Evolutionary conservation across 768 basidiomycete species (phyloP).

Genomic region (Suillus subaureus): DNA sequence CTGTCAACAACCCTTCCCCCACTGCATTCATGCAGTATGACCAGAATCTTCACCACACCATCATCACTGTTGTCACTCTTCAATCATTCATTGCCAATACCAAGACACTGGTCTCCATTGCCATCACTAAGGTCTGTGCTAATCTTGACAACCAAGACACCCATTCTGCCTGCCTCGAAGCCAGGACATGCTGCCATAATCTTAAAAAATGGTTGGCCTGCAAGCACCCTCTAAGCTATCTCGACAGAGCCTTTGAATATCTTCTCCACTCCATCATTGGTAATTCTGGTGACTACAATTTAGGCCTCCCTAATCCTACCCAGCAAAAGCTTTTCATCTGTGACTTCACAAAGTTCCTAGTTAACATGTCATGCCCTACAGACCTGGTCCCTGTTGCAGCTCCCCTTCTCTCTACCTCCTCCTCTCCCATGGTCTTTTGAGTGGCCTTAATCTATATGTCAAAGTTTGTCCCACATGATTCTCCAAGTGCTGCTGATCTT

Average conservation of each 20-base stretch:
- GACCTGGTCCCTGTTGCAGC: too few relatives aligned
- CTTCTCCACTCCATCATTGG: not conserved
- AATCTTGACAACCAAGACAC: not conserved
- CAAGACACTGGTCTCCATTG: not conserved
- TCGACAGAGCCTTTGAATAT: not conserved
- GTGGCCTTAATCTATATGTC: not conserved
- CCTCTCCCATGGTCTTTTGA: too few relatives aligned
- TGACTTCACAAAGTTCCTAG: not conserved
- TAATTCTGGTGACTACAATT: not conserved
- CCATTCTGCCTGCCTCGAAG: not conserved
- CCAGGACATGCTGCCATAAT: not conserved
- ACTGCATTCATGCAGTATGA: not conserved
- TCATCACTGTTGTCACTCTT: not conserved
- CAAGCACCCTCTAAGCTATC: not conserved
- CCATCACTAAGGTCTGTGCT: not conserved
- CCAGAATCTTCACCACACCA: not conserved
- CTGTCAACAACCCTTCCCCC: not conserved
- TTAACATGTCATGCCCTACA: not conserved
- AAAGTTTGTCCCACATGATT: not conserved
- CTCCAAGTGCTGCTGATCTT: not conserved
- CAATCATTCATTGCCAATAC: not conserved
- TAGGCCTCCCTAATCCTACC: not conserved
- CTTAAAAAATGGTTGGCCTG: not conserved
- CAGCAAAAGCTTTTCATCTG: not conserved
- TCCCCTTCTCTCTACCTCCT: too few relatives aligned